phyloP scores from a whole-genome alignment of 345 rosid species.

The Murraya koenigii region DNA sequence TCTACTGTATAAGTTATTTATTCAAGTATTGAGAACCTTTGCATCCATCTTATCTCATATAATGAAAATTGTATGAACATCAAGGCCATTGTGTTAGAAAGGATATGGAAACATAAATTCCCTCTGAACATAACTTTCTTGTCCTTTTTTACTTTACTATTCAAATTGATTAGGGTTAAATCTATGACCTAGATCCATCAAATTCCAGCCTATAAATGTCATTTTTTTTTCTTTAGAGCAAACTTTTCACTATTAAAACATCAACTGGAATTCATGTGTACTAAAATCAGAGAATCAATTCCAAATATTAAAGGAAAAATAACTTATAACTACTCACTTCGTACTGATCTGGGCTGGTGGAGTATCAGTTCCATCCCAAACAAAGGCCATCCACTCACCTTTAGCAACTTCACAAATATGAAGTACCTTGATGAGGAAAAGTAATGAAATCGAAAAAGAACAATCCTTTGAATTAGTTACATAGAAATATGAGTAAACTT shows the following conservation, averaged over 20 bases:
- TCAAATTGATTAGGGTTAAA: neutral
- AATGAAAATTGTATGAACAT: neutral
- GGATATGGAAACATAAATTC: neutral
- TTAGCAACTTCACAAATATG: conserved; percentile 41
- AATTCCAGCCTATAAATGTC: neutral
- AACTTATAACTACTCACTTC: conserved; percentile 44
- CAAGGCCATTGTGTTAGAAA: neutral
- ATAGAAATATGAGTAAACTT: neutral
- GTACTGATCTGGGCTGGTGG: conserved; percentile 40
- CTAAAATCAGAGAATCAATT: neutral
- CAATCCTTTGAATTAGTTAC: neutral
- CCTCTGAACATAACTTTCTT: neutral
- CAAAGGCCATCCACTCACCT: conserved; percentile 38
- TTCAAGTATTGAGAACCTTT: neutral
- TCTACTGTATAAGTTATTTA: neutral
- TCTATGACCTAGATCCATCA: neutral
- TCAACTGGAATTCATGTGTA: neutral
- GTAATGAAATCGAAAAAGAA: conserved; percentile 13
- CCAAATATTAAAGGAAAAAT: neutral
- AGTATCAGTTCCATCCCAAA: conserved; percentile 92
- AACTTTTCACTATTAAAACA: neutral
- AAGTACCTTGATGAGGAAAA: conserved; percentile 47
- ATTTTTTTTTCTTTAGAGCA: neutral
- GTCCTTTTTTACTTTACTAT: neutral
- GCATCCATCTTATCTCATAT: neutral